phyloP scores from a whole-genome alignment of 208 protist genomes.

The Crithidia thermophila region DNA sequence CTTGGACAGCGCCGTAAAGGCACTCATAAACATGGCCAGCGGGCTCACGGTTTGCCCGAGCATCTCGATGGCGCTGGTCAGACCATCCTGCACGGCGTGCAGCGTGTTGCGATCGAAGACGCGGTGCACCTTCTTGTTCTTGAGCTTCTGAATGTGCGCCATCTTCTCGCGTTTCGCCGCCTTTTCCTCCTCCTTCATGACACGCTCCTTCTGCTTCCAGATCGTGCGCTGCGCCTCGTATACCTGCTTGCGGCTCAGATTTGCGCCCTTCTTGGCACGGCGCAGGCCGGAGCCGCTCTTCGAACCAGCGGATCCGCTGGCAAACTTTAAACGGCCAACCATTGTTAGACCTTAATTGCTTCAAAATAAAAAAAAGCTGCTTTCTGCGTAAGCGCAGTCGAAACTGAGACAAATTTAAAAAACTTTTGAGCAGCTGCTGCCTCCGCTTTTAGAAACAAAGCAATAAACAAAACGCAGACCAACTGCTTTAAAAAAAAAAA shows the following conservation, averaged over 20 bases:
- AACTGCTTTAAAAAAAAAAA: conserved; percentile 3
- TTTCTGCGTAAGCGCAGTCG: too few relatives aligned
- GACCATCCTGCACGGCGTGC: conserved; percentile 72
- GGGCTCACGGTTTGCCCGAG: conserved; percentile 71
- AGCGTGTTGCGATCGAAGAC: conserved; percentile 68
- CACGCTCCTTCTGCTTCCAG: conserved; percentile 58
- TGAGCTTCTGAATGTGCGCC: conserved; percentile 52
- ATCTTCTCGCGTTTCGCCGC: conserved; percentile 45
- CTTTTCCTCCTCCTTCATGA: conserved; percentile 43
- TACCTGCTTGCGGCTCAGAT: conserved; percentile 82
- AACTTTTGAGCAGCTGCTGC: too few relatives aligned
- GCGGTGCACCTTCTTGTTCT: conserved; percentile 81
- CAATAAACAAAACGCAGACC: background rate
- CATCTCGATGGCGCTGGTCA: conserved; percentile 64
- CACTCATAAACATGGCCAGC: conserved; percentile 82
- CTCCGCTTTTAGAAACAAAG: background rate
- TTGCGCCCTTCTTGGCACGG: conserved; percentile 47
- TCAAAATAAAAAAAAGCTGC: too few relatives aligned
- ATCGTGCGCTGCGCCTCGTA: conserved; percentile 61
- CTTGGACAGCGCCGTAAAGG: conserved; percentile 64
- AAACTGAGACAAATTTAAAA: too few relatives aligned
- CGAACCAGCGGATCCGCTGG: background rate
- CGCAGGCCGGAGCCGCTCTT: conserved; percentile 15
- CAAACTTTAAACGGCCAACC: conserved; percentile 13
- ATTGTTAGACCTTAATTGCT: too few relatives aligned